phyloP scores from a whole-genome alignment of 1,139 yeast species.

The Lodderomyces metapsilosis region DNA sequence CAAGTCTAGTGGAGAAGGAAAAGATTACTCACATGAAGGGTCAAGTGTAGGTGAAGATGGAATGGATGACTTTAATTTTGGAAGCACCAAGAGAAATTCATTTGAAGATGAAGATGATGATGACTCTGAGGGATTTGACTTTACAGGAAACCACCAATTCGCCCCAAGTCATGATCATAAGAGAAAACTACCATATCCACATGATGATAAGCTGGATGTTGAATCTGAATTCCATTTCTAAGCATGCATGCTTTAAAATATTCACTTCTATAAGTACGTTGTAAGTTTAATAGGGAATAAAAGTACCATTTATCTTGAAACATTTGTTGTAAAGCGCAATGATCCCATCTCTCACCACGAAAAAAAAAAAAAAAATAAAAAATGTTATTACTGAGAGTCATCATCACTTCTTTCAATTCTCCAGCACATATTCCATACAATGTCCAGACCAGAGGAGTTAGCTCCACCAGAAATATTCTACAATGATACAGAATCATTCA shows the following conservation, averaged over 20 bases:
- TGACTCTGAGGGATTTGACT: constrained; percentile 12
- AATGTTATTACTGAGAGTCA: too few species aligned
- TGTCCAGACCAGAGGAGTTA: constrained; percentile 97
- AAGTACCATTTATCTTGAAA: too few species aligned
- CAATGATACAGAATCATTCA: constrained; percentile 83
- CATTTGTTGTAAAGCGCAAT: too few species aligned
- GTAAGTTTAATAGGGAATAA: too few species aligned
- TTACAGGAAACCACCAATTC: constrained; percentile 3
- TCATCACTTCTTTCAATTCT: too few species aligned
- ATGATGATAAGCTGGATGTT: constrained; percentile 9
- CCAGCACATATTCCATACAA: constrained; percentile 19
- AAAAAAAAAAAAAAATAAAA: too few species aligned
- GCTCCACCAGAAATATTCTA: constrained; percentile 98
- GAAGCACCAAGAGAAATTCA: background rate
- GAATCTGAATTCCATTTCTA: constrained; percentile 15
- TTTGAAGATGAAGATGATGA: constrained; percentile 6
- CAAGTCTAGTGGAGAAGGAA: constrained; percentile 1
- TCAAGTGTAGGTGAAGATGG: constrained; percentile 6
- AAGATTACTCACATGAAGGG: background rate
- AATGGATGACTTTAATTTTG: constrained; percentile 5
- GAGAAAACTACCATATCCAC: constrained; percentile 11
- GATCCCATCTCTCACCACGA: too few species aligned
- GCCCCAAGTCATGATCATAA: background rate
- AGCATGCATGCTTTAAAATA: background rate
- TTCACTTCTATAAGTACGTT: background rate